Evolutionary conservation across 148 eudicot species (phyloP).

Genomic region (Silene conica): DNA sequence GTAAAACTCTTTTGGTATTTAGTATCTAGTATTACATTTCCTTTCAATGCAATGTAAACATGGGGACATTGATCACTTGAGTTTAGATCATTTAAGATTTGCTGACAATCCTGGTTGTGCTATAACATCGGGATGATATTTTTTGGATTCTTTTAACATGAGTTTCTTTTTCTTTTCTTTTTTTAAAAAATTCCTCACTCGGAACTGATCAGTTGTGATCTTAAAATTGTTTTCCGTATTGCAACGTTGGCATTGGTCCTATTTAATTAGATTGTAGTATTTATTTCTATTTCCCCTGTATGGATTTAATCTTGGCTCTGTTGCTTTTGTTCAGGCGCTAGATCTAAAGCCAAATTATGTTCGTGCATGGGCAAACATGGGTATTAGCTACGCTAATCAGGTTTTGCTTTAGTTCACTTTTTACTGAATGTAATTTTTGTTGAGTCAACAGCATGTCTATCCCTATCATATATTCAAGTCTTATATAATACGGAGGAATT

Average conservation of each 20-base stretch:
- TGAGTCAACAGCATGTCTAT: not conserved
- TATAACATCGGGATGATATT: not conserved
- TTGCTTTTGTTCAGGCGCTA: conserved; percentile 58
- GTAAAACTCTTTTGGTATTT: too few species aligned
- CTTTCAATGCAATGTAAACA: too few species aligned
- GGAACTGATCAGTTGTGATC: not conserved
- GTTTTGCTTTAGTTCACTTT: conserved; percentile 26
- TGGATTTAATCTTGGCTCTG: conserved; percentile 7
- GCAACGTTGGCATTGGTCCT: not conserved
- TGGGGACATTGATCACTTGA: too few species aligned
- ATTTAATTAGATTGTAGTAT: not conserved
- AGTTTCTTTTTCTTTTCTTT: not conserved
- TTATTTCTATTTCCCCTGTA: not conserved
- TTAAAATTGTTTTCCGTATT: not conserved
- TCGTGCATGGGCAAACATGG: conserved; percentile 99
- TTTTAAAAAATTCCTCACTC: not conserved
- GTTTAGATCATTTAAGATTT: too few species aligned
- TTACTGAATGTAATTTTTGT: not conserved
- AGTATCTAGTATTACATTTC: too few species aligned
- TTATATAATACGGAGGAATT: not conserved
- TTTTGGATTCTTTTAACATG: not conserved
- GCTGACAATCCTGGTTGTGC: not conserved
- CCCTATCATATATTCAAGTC: not conserved
- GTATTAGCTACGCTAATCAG: conserved; percentile 98
- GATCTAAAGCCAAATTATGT: conserved; percentile 97